A percentile compares a stretch with the other conserved stretches of the same genome.
These are phyloP conservation scores for Leccinum pachyderme DNA, from an alignment of 1,284 basidiomycete genomes.

Conservation along the genomic window DNA sequence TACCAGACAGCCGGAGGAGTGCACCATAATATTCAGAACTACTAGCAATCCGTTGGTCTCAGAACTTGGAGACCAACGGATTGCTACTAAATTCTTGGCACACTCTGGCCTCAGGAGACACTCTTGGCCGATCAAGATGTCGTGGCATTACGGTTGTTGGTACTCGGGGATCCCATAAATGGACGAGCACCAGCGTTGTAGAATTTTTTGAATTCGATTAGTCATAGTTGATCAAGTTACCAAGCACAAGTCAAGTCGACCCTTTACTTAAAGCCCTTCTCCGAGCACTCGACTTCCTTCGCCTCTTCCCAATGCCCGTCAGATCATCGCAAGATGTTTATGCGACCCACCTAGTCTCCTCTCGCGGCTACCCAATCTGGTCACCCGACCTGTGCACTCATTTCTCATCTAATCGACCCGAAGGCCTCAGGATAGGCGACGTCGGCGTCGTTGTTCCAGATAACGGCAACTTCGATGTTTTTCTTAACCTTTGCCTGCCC, in stretches of 20 bases:
- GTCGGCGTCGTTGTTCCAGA: constrained; percentile 27
- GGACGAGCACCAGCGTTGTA: neutral
- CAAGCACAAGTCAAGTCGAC: neutral
- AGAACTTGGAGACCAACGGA: neutral
- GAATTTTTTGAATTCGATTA: neutral
- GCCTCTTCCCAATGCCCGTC: constrained; percentile 15
- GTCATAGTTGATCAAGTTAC: neutral
- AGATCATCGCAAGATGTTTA: constrained; percentile 26
- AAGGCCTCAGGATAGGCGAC: constrained; percentile 26
- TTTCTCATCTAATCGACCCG: constrained; percentile 19
- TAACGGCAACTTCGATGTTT: constrained; percentile 31
- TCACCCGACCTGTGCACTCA: constrained; percentile 28
- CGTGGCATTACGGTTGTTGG: neutral
- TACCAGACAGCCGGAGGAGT: too few relatives aligned
- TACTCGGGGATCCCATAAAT: neutral
- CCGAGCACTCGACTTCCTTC: neutral
- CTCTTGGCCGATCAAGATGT: neutral
- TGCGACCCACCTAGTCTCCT: constrained; percentile 31
- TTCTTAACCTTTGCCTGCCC: constrained; percentile 35
- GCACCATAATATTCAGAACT: too few relatives aligned
- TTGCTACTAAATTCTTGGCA: constrained; percentile 5
- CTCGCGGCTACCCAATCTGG: constrained; percentile 34
- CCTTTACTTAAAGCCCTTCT: neutral
- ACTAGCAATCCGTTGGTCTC: too few relatives aligned
- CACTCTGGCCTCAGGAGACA: neutral